Conservation (phyloP, 495 filamentous ascomycete species). For the Margaritispora aquatica region DNA sequence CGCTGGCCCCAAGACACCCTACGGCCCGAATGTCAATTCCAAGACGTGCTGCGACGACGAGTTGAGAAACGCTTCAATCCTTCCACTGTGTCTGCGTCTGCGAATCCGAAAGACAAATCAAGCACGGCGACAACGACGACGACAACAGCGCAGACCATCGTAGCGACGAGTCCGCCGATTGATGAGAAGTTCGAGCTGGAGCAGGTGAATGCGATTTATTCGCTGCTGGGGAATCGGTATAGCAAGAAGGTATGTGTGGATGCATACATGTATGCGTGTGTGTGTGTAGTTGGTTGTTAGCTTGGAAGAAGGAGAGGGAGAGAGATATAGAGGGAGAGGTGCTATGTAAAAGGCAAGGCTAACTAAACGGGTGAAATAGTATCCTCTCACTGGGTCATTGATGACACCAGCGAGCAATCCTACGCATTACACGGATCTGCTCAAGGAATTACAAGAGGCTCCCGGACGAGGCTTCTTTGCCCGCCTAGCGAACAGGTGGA, state of each 20-base stretch:
- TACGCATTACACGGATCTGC: constrained; percentile 65
- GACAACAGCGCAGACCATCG: too few relatives aligned
- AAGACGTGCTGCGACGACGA: constrained; percentile 58
- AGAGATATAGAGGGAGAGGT: too few relatives aligned
- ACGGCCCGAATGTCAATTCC: constrained; percentile 72
- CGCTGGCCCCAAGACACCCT: constrained; percentile 76
- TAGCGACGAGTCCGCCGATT: constrained; percentile 12
- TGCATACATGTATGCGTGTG: too few relatives aligned
- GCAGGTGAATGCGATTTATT: constrained; percentile 68
- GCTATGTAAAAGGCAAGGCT: neutral
- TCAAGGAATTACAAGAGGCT: constrained; percentile 67
- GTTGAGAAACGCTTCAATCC: constrained; percentile 36
- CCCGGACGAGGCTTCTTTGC: constrained; percentile 54
- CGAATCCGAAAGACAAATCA: constrained; percentile 7
- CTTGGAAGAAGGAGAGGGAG: too few relatives aligned
- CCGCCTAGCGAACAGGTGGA: constrained; percentile 49
- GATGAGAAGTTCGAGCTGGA: constrained; percentile 39
- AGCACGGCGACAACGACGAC: constrained; percentile 28
- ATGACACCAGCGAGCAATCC: constrained; percentile 69
- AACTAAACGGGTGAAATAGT: constrained; percentile 35
- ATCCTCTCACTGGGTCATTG: constrained; percentile 54
- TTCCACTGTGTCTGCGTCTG: constrained; percentile 21
- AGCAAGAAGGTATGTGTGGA: constrained; percentile 41
- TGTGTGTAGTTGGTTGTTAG: too few relatives aligned
- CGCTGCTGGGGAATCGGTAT: constrained; percentile 70